Conservation (phyloP, 2,329 filamentous ascomycete species). For the Ilyonectria sp. region DNA sequence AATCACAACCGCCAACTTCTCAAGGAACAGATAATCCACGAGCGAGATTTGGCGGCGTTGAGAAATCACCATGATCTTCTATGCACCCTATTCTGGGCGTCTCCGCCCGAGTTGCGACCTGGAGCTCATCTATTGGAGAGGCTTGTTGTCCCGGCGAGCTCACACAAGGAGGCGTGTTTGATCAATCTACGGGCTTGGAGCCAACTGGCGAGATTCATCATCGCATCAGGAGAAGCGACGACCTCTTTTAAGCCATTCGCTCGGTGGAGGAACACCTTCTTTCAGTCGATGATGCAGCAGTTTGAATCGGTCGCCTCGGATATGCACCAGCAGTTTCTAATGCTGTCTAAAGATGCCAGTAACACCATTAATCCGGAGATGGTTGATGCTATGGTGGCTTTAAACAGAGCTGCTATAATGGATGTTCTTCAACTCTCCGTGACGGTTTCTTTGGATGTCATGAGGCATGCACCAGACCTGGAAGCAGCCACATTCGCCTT, state of each 20-base stretch:
- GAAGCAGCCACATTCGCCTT: constrained; percentile 64
- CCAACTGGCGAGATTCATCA: constrained; percentile 72
- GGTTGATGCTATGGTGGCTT: constrained; percentile 64
- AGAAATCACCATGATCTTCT: constrained; percentile 80
- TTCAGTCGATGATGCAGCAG: constrained; percentile 70
- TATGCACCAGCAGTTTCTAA: constrained; percentile 69
- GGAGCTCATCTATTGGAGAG: constrained; percentile 69
- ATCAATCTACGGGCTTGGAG: constrained; percentile 76
- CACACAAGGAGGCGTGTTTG: constrained; percentile 77
- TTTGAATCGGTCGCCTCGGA: constrained; percentile 70
- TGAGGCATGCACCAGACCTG: constrained; percentile 62
- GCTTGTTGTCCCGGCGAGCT: constrained; percentile 71
- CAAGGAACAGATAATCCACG: constrained; percentile 73
- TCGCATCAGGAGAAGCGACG: constrained; percentile 63
- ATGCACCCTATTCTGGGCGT: constrained; percentile 76
- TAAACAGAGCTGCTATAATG: constrained; percentile 68
- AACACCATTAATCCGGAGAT: constrained; percentile 60
- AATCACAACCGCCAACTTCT: constrained; percentile 77
- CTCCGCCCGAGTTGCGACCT: constrained; percentile 69
- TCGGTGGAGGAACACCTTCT: constrained; percentile 70
- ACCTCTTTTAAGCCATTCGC: constrained; percentile 63
- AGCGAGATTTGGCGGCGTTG: constrained; percentile 74
- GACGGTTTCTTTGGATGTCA: constrained; percentile 65
- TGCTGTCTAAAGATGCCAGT: constrained; percentile 63
- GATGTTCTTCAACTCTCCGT: constrained; percentile 67